Percentiles rank a stretch among this genome's conserved stretches.
These are phyloP conservation scores for Lonicera japonica DNA, from an alignment of 129 eudicot genomes.

Conservation along the genomic window DNA sequence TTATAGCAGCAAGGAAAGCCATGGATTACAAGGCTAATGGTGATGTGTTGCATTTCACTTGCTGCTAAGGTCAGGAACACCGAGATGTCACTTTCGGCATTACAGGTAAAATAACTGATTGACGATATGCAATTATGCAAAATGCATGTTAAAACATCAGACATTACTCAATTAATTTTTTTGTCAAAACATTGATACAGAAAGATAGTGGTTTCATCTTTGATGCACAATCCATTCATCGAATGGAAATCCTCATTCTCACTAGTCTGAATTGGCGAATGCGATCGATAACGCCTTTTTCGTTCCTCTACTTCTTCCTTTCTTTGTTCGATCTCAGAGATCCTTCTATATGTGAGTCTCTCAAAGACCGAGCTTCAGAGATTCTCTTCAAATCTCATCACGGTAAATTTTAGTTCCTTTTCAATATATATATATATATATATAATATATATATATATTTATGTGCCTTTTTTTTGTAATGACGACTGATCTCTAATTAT, in stretches of 20 bases:
- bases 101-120: constrained; percentile 21
- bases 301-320: constrained; percentile 34
- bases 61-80: constrained; percentile 35
- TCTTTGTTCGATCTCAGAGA: constrained; percentile 21
- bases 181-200: constrained; percentile 1
- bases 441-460: background rate
- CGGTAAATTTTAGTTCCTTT: constrained; percentile 18
- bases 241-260: constrained; percentile 41
- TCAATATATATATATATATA: too few relatives aligned
- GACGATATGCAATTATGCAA: background rate
- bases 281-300: constrained; percentile 43
- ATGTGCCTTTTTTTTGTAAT: background rate
- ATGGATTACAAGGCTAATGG: constrained; percentile 33
- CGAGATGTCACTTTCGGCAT: constrained; percentile 15
- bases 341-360: constrained; percentile 5
- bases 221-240: constrained; percentile 23
- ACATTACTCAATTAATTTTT: background rate
- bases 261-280: constrained; percentile 37
- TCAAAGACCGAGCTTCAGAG: constrained; percentile 30
- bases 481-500: background rate
- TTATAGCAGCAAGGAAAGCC: constrained; percentile 26
- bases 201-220: constrained; percentile 14
- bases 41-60: constrained; percentile 32
- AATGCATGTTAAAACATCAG: background rate
- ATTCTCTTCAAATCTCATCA: constrained; percentile 26